Base-by-base conservation (phyloP, 2,329 filamentous ascomycete species). In the Aschersonia sp. region DNA sequence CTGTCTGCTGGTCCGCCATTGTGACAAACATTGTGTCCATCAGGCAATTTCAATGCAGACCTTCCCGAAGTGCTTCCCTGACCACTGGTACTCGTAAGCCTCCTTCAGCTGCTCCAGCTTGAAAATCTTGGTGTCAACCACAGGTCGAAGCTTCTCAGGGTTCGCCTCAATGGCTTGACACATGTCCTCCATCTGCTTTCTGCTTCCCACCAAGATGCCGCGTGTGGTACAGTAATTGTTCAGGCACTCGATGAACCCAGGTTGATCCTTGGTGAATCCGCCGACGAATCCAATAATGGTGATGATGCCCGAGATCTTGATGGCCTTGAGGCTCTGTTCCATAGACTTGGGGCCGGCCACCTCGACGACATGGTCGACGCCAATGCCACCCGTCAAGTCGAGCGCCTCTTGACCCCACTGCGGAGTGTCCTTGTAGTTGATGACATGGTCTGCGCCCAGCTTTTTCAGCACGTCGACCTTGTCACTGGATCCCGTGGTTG, bases 141-240 rank as follows among this genome's bases (percentile, higher is more conserved):
- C 63, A 2, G 73, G 72, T n/a, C 56, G 55, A 43, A 66, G 57
- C 32, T 67, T 67, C 30, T 64, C 59, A 5, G 69, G 66, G 44
- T 64, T 64, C 22, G 62, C 68, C 52, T 75, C 72, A 48, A 76
- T 65, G 12, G 70, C 70, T 1, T 62, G 59, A 51, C 66, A 67
- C 67, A 76, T 72, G 8, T 74, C 72, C 58, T 75, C 70, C 60
- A 76, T 67, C 61, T 72, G 67, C 4, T 58, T 42, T 12, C 70
- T 58, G 54, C 50, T 71, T 4, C 73, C 73, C 6, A 70, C 67
- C 41, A 71, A 58, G 4, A 75, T 52, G 31, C 71, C 71, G 4
- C 73, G 60, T 6, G 66, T 64, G 0, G 65, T 74, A 57, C 67
- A 66, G 12, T 59, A 44, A 32, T 55, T 53, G 31, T 32, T 51